Percentiles rank a stretch among this genome's conserved stretches.
phyloP scores from a whole-genome alignment of 2,329 filamentous ascomycete genomes.

The Fusarium camptoceras region DNA sequence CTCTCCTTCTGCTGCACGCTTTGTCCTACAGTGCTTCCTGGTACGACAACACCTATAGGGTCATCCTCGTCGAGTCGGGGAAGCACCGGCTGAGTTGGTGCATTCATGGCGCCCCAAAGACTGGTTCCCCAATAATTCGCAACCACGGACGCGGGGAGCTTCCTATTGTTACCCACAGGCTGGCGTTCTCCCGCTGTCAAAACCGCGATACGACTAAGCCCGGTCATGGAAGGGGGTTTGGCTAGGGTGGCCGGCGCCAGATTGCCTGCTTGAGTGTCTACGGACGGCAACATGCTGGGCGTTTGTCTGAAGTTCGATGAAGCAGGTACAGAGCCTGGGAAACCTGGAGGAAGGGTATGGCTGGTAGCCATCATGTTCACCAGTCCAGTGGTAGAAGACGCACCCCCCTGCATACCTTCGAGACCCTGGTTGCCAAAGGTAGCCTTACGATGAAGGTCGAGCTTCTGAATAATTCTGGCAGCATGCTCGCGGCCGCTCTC shows the following conservation, averaged over 20 bases:
- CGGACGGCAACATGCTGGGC: slow-evolving; percentile 51
- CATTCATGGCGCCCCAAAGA: slow-evolving; percentile 69
- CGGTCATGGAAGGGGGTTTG: slow-evolving; percentile 85
- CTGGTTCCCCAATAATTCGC: slow-evolving; percentile 95
- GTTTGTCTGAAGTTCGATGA: slow-evolving; percentile 46
- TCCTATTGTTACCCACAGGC: slow-evolving; percentile 73
- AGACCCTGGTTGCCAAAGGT: slow-evolving; percentile 62
- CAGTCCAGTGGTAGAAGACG: slow-evolving; percentile 72
- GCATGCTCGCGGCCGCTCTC: slow-evolving; percentile 84
- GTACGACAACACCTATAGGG: slow-evolving; percentile 56
- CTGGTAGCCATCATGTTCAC: slow-evolving; percentile 88
- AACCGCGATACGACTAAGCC: slow-evolving; percentile 86
- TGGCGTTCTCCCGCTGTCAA: slow-evolving; percentile 82
- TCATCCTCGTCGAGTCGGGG: slow-evolving; percentile 54
- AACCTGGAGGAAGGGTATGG: slow-evolving; percentile 79
- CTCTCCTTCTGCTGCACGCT: slow-evolving; percentile 49
- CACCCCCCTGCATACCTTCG: slow-evolving; percentile 53
- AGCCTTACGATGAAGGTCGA: slow-evolving; percentile 87
- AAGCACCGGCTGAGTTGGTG: slow-evolving; percentile 48
- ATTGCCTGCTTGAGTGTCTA: slow-evolving; percentile 66
- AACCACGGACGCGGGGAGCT: slow-evolving; percentile 85
- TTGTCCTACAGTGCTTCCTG: slow-evolving; percentile 49
- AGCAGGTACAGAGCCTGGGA: slow-evolving; percentile 51
- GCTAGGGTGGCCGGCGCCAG: slow-evolving; percentile 86
- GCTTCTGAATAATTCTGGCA: slow-evolving; percentile 89